These are phyloP conservation scores for Eimeria falciformis DNA, from an alignment of 169 alveolate species.

Conservation along the genomic window DNA sequence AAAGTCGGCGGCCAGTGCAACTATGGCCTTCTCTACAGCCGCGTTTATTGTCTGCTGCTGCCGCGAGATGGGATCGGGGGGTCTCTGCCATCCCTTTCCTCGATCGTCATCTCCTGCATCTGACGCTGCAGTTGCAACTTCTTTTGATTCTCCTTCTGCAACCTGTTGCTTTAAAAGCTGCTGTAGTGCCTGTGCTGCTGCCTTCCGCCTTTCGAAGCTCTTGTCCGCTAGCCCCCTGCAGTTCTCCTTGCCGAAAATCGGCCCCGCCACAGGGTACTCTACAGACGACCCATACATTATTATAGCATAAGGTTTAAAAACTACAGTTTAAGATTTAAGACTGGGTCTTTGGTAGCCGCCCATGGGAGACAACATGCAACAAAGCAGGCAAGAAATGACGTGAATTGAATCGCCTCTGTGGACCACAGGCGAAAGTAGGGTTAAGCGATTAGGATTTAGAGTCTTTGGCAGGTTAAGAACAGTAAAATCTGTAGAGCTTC, in stretches of 20 bases:
- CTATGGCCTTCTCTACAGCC: constrained; percentile 23
- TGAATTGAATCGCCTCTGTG: too few species aligned
- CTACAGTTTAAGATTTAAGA: background rate
- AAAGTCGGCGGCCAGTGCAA: constrained; percentile 47
- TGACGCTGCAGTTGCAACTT: background rate
- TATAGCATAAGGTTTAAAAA: background rate
- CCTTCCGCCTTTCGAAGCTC: constrained; percentile 78
- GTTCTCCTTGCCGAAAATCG: constrained; percentile 49
- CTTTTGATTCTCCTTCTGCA: background rate
- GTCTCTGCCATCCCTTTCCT: background rate
- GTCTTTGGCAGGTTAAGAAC: too few species aligned
- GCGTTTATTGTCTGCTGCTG: constrained; percentile 22
- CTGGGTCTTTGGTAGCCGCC: too few species aligned
- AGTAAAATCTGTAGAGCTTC: too few species aligned
- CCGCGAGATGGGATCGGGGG: background rate
- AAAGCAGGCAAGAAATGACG: too few species aligned
- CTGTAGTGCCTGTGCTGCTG: constrained; percentile 76
- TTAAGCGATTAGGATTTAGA: too few species aligned
- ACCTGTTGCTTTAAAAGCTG: constrained; percentile 41
- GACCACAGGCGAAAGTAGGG: too few species aligned
- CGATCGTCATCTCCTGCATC: background rate
- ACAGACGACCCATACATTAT: constrained; percentile 54
- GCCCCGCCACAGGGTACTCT: constrained; percentile 64
- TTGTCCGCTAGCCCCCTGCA: constrained; percentile 71
- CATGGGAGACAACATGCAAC: too few species aligned